A percentile compares a stretch with the other conserved stretches of the same genome.
Conservation (phyloP, 768 basidiomycete genomes). For the Cyclocybe cylindracea region DNA sequence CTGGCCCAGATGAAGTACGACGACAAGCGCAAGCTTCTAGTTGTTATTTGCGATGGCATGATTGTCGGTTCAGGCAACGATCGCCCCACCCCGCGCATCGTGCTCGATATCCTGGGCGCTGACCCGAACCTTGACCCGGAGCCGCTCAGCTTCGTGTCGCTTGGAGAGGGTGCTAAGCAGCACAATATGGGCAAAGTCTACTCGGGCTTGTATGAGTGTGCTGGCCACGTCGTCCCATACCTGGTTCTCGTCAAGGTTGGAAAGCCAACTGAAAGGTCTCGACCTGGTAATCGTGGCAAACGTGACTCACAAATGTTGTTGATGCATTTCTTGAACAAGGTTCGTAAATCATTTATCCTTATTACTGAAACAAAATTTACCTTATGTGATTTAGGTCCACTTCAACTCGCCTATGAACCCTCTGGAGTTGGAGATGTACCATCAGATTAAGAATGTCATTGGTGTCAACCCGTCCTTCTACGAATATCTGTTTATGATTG, state of each 20-base stretch:
- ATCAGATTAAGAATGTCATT: slow-evolving; percentile 99
- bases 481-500: slow-evolving; percentile 91
- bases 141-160: slow-evolving; percentile 88
- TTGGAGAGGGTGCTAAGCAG: slow-evolving; percentile 94
- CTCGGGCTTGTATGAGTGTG: slow-evolving; percentile 91
- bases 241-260: slow-evolving; percentile 91
- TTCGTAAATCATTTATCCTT: slow-evolving; percentile 25
- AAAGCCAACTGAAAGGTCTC: slow-evolving; percentile 89
- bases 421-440: slow-evolving; percentile 96
- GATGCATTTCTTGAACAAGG: slow-evolving; percentile 98
- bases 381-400: slow-evolving; percentile 66
- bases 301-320: slow-evolving; percentile 96
- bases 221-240: slow-evolving; percentile 96
- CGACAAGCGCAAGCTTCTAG: slow-evolving; percentile 93
- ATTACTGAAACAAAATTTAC: neutral
- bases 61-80: slow-evolving; percentile 98
- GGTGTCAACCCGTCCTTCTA: slow-evolving; percentile 99
- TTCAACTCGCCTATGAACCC: slow-evolving; percentile 97
- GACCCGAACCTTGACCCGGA: slow-evolving; percentile 94
- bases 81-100: slow-evolving; percentile 93
- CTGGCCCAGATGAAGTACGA: slow-evolving; percentile 94
- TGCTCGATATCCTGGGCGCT: slow-evolving; percentile 93
- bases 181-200: slow-evolving; percentile 99
- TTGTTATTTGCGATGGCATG: slow-evolving; percentile 97
- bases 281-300: slow-evolving; percentile 98